These are phyloP conservation scores for Alectoria sarmentosa DNA, from an alignment of 495 filamentous ascomycete genomes.

Conservation along the genomic window DNA sequence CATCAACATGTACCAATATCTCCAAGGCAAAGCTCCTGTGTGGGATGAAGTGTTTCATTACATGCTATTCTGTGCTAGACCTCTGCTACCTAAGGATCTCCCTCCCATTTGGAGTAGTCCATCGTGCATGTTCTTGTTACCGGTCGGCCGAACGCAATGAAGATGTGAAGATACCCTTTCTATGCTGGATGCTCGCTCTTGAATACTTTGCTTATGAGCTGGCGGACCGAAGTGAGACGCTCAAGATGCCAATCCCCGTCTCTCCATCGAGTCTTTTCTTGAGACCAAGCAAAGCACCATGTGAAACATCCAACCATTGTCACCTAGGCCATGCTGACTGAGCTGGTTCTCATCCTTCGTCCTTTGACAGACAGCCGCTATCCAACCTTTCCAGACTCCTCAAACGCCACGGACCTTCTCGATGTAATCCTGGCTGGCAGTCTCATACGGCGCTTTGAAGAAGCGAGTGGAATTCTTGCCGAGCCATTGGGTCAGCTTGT, in stretches of 20 bases:
- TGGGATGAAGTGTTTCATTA: not conserved
- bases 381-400: not conserved
- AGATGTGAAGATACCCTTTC: too few species aligned
- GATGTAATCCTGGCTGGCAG: constrained; percentile 51
- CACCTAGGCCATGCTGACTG: not conserved
- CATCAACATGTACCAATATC: not conserved
- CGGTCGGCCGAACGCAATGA: not conserved
- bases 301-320: not conserved
- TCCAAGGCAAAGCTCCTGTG: not conserved
- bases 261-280: not conserved
- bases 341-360: too few species aligned
- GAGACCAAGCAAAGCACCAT: not conserved
- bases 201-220: too few species aligned
- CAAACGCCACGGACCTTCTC: constrained; percentile 44
- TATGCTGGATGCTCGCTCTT: too few species aligned
- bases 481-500: constrained; percentile 74
- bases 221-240: not conserved
- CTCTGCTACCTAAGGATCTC: not conserved
- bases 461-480: constrained; percentile 63
- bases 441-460: constrained; percentile 73
- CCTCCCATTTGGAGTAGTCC: not conserved
- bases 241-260: not conserved
- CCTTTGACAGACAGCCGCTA: too few species aligned
- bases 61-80: not conserved
- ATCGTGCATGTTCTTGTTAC: too few species aligned